Conservation (phyloP, 805 yeast species). For the Brettanomyces bruxellensis region DNA sequence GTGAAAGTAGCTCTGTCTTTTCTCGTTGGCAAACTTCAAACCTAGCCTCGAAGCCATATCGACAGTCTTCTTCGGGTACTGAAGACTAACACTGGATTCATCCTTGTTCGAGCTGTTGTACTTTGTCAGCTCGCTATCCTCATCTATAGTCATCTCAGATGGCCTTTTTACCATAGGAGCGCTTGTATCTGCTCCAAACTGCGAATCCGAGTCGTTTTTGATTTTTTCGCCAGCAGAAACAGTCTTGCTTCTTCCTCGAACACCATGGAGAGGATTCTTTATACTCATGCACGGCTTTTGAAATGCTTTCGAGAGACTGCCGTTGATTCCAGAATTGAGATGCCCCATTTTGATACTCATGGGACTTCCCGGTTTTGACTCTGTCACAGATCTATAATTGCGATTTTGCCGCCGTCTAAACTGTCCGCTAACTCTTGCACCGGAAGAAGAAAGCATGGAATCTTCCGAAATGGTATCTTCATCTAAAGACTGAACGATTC, state of each 20-base stretch:
- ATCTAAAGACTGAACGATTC: background rate
- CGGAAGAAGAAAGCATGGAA: too few relatives aligned
- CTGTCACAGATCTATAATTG: too few relatives aligned
- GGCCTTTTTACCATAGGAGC: background rate
- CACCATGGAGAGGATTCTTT: too few relatives aligned
- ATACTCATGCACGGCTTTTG: too few relatives aligned
- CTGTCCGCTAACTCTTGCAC: too few relatives aligned
- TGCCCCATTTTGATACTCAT: background rate
- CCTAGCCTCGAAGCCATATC: conserved; percentile 9
- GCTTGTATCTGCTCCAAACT: background rate
- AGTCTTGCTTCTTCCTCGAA: too few relatives aligned
- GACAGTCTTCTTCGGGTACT: background rate
- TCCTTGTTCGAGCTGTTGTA: background rate
- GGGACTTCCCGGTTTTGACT: background rate
- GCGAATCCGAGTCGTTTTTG: too few relatives aligned
- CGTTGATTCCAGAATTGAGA: background rate
- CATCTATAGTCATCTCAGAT: background rate
- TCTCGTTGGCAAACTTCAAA: conserved; percentile 33
- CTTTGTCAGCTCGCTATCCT: background rate
- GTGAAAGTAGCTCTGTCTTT: conserved; percentile 53
- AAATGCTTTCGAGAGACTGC: background rate
- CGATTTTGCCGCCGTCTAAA: too few relatives aligned
- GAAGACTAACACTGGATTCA: background rate
- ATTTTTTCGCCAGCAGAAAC: too few relatives aligned
- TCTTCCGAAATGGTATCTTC: too few relatives aligned